A percentile compares a stretch with the other conserved stretches of the same genome.
These are phyloP conservation scores for Lachnellula willkommii DNA, from an alignment of 2,329 filamentous ascomycete species.

Conservation along the genomic window DNA sequence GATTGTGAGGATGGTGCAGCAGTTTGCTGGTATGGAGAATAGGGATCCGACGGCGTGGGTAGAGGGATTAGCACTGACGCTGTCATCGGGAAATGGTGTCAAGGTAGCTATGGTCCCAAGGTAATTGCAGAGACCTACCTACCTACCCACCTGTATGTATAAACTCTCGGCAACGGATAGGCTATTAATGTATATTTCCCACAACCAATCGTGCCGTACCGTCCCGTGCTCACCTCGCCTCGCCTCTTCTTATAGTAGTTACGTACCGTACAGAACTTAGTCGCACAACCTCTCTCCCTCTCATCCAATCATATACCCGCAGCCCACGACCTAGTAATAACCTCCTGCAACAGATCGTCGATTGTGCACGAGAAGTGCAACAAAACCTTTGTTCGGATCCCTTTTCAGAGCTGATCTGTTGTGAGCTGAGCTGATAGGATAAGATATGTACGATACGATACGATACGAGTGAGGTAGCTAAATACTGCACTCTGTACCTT, in stretches of 20 bases:
- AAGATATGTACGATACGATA: no score
- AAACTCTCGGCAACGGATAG: no score
- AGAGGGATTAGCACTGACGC: conserved; percentile 1
- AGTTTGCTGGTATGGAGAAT: conserved; percentile 28
- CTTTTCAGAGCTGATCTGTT: not conserved
- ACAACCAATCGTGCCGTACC: no score
- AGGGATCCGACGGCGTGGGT: conserved; percentile 14
- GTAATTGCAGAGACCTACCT: not conserved
- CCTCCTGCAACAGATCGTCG: not conserved
- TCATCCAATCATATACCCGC: not conserved
- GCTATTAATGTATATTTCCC: no score
- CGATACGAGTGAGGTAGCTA: no score
- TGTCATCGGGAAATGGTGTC: not conserved
- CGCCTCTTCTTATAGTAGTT: no score
- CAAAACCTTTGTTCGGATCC: not conserved
- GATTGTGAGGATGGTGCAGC: conserved; percentile 31
- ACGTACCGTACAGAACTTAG: no score
- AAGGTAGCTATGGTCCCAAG: conserved; percentile 3
- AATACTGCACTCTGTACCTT: no score
- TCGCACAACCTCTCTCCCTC: no score
- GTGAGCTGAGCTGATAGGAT: no score
- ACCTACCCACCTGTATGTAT: not conserved
- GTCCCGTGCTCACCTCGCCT: no score
- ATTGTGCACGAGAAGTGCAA: not conserved
- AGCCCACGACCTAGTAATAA: not conserved